Conservation (phyloP, 306 rosid genomes). For the Betula pendula region DNA sequence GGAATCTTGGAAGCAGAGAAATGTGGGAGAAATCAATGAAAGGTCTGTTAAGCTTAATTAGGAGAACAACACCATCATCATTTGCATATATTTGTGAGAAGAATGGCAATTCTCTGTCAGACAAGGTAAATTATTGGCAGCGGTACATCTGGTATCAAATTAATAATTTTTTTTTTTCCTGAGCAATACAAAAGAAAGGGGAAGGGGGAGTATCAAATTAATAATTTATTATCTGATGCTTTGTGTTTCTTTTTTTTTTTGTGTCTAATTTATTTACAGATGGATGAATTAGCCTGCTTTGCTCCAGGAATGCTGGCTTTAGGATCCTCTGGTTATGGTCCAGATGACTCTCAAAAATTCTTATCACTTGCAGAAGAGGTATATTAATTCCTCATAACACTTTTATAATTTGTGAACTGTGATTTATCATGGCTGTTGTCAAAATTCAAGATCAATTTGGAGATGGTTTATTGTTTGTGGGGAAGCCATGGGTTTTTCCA, state of each 20-base stretch:
- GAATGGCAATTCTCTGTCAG: slow-evolving; percentile 70
- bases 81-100: slow-evolving; percentile 93
- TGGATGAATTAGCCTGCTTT: slow-evolving; percentile 99
- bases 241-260: slow-evolving; percentile 12
- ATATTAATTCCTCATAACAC: slow-evolving; percentile 15
- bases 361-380: slow-evolving; percentile 96
- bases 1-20: slow-evolving; percentile 66
- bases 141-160: slow-evolving; percentile 9
- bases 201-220: not conserved
- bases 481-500: not conserved
- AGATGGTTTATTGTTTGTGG: not conserved
- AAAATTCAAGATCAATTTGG: not conserved
- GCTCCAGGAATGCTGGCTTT: slow-evolving; percentile 99
- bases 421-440: slow-evolving; percentile 21
- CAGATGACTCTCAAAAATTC: slow-evolving; percentile 68
- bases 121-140: slow-evolving; percentile 61
- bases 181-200: too few relatives aligned
- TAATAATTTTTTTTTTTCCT: not conserved
- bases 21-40: slow-evolving; percentile 99
- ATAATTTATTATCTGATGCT: slow-evolving; percentile 14
- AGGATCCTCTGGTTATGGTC: slow-evolving; percentile 85
- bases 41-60: slow-evolving; percentile 71
- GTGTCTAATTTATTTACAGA: slow-evolving; percentile 54
- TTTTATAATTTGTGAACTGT: slow-evolving; percentile 6
- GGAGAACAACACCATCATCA: slow-evolving; percentile 88